Conservation (phyloP, 345 rosid species). For the Ricinus communis region DNA sequence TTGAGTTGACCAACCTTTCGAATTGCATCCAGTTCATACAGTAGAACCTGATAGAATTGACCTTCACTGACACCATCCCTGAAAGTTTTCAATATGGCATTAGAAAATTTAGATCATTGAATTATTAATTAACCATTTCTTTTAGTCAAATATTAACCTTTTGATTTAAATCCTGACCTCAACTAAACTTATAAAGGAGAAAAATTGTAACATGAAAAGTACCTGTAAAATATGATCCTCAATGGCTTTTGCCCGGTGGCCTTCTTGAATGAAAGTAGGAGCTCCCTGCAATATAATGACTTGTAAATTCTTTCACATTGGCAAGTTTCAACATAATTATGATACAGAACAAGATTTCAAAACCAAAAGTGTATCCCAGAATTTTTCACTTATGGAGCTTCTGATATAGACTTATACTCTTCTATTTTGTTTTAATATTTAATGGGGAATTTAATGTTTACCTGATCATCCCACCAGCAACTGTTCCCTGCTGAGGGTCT, state of each 20-base stretch:
- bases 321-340: not conserved
- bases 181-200: not conserved
- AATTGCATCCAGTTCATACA: conserved; percentile 46
- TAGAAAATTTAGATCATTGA: not conserved
- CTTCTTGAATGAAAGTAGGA: conserved; percentile 37
- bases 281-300: conserved; percentile 29
- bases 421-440: too few relatives aligned
- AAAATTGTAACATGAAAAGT: too few relatives aligned
- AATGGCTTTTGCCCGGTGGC: conserved; percentile 45
- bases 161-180: not conserved
- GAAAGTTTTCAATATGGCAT: not conserved
- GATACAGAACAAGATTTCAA: too few relatives aligned
- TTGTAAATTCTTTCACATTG: not conserved
- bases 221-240: conserved; percentile 47
- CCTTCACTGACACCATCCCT: conserved; percentile 54
- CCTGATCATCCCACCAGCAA: conserved; percentile 51
- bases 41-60: conserved; percentile 44
- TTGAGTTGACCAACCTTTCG: conserved; percentile 34
- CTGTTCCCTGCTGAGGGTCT: conserved; percentile 40
- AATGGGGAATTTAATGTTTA: conserved; percentile 4
- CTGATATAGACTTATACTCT: too few relatives aligned
- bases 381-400: too few relatives aligned
- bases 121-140: too few relatives aligned
- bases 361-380: too few relatives aligned
- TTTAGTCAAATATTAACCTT: not conserved